Evolutionary conservation across 2,329 filamentous ascomycete genomes (phyloP), one percentile per base, ranked within the genome.

Genomic region (Pseudogymnoascus sp.): DNA sequence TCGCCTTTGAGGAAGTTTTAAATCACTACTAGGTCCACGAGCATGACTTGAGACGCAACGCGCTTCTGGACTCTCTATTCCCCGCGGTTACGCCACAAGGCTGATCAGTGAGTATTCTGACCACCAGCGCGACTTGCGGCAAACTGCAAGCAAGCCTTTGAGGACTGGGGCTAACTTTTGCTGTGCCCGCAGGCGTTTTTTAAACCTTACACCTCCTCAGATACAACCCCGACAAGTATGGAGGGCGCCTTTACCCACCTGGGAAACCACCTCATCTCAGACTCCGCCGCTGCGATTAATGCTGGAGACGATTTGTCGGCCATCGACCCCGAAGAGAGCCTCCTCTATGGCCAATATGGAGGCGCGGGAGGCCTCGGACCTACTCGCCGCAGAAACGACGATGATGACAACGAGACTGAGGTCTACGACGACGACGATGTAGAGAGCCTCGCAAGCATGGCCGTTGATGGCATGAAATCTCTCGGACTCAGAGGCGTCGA

Each of bases 181-280:
- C 23, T 21, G 17, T 60, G 40, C 46, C 42, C 33, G 10, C 56
- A 68, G 67, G 62, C 61, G 50, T 63, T 63, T 19, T 38, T 35
- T 21, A 37, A 38, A 37, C 19, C 29, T 33, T 31, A 19, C 29
- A 67, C 63, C 65, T 4, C 59, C 62, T 40, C 15, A 42, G 37
- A 19, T 23, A 64, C 59, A 63, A 67, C 60, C 56, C 38, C 61
- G 61, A 72, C 61, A 33, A 69, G 59, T 69, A 93, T 95, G 90
- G 90, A 95, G 80, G 89, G 88, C 75, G 89, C 91, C 69, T 96
- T 96, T 75, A 93, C 88, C 67, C 89, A 95, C 77, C 85, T 93
- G 72, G 90, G 89, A 72, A 96, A 95, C 78, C 89, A 93, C 77
- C 80, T 93, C 70, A 87, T 95, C 73, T 92, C 89, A 72, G 89